Evolutionary conservation across 169 alveolate species (phyloP).

Genomic region (Plasmodium inui): DNA sequence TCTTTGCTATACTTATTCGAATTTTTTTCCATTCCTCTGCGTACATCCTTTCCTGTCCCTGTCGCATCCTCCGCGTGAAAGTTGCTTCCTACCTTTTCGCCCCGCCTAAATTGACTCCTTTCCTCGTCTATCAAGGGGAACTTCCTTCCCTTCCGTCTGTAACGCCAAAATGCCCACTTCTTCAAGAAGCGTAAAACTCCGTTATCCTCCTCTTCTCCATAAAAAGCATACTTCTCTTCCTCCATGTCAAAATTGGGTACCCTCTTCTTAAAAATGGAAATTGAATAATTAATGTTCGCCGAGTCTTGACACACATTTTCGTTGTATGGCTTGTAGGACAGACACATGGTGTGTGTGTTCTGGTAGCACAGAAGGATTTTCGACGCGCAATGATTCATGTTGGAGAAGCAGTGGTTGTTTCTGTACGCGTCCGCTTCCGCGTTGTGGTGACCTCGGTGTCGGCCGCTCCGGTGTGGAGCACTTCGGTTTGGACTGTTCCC

Average conservation of each 20-base stretch:
- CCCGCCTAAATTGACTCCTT: not conserved
- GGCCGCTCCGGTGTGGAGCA: not conserved
- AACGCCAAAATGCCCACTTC: not conserved
- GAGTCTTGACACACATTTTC: slow-evolving; percentile 16
- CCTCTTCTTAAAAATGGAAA: slow-evolving; percentile 34
- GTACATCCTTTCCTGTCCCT: not conserved
- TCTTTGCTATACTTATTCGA: not conserved
- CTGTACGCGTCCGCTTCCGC: not conserved
- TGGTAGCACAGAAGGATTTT: slow-evolving; percentile 44
- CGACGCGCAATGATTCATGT: slow-evolving; percentile 1
- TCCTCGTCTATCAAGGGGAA: not conserved
- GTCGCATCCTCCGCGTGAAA: not conserved
- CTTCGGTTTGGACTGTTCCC: not conserved
- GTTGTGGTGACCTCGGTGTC: not conserved
- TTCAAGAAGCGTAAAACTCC: not conserved
- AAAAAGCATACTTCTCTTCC: not conserved
- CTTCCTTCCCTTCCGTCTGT: not conserved
- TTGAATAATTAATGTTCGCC: slow-evolving; percentile 14
- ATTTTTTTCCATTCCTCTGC: not conserved
- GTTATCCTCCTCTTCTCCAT: slow-evolving; percentile 3
- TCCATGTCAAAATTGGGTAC: slow-evolving; percentile 13
- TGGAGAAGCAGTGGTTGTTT: not conserved
- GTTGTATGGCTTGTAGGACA: slow-evolving; percentile 12
- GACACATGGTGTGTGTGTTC: slow-evolving; percentile 54
- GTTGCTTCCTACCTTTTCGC: not conserved